Base-by-base conservation (phyloP, 75 land plant genomes). In the Isoetes taiwanensis region DNA sequence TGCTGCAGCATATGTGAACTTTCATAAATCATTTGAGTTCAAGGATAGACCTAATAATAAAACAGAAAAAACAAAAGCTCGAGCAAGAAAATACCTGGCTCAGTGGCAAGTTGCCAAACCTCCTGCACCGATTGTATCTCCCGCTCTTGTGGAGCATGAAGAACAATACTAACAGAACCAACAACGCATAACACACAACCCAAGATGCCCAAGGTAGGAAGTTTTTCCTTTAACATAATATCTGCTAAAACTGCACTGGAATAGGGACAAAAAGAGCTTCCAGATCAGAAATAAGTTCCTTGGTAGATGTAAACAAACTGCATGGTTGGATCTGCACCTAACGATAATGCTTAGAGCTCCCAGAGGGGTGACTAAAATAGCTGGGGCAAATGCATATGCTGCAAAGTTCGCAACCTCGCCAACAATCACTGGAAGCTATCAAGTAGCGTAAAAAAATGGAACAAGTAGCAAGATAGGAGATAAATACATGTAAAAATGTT, bases 181-280 rank as follows among this genome's bases (percentile, higher is more conserved):
- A 86, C 93, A 42, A 86, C 93, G 71, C 93, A 86, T 23, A 86
- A 72, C 58, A 60, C 72, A 69, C 93, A 86, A 34, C 93, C 93
- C 38, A 86, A 77, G 50, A 86, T 68, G 2, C 93, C 93, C 61
- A 83, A 83, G 35, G 73, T 68, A 43, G 83, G 88, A 17, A 86
- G 67, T 58, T 46, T 83, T 71, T 86, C 93, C 57, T 74, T 57
- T 52, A 86, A 58, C 37, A 83, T 86, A 20, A 83, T 72, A 68
- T 83, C 87, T 37, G 93, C 93, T 64, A 86, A 81, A 2, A 37
- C 78, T 67, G 93, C 88, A 78, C 88, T 86, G 79, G 35, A 69
- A 50, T 21, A 27, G 1, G 4, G 21, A 46, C n/a, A n/a, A n/a
- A n/a, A n/a, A n/a, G n/a, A n/a, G n/a, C n/a, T n/a, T n/a, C n/a